These are phyloP conservation scores for Mycena epipterygia DNA, from an alignment of 768 basidiomycete genomes.

Conservation along the genomic window DNA sequence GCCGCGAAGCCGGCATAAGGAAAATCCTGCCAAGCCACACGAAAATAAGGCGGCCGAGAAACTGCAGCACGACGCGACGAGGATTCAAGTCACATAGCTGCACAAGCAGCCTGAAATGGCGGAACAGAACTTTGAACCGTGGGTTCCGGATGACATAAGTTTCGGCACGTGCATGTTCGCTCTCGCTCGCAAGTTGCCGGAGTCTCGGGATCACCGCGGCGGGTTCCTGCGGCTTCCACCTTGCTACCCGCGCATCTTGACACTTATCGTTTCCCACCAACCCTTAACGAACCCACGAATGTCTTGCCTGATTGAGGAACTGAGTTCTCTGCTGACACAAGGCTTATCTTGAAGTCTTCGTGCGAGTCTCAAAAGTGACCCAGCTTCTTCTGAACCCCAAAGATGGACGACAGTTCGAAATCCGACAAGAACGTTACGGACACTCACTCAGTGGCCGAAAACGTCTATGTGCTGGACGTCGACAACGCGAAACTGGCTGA, in stretches of 20 bases:
- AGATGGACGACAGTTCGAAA: slow-evolving; percentile 21
- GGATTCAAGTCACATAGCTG: background rate
- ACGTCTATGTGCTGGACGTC: slow-evolving; percentile 49
- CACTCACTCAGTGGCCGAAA: slow-evolving; percentile 13
- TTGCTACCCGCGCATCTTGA: too few species aligned
- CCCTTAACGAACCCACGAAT: background rate
- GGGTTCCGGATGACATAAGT: background rate
- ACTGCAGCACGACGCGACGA: background rate
- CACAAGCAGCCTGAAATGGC: background rate
- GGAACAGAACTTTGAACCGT: slow-evolving; percentile 7
- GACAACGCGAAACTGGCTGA: slow-evolving; percentile 73
- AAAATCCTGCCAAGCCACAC: too few species aligned
- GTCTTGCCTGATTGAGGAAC: slow-evolving; percentile 6
- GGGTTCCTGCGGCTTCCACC: too few species aligned
- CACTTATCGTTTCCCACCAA: background rate
- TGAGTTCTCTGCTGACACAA: background rate
- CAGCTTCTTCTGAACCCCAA: background rate
- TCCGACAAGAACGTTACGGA: slow-evolving; percentile 16
- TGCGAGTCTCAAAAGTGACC: too few species aligned
- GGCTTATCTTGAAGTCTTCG: background rate
- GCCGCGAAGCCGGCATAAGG: too few species aligned
- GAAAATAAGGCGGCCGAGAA: background rate
- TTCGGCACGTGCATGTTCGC: background rate
- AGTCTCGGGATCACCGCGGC: too few species aligned
- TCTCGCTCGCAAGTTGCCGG: background rate